Conservation (phyloP, 2,329 filamentous ascomycete genomes). For the Fusarium incarnatum region DNA sequence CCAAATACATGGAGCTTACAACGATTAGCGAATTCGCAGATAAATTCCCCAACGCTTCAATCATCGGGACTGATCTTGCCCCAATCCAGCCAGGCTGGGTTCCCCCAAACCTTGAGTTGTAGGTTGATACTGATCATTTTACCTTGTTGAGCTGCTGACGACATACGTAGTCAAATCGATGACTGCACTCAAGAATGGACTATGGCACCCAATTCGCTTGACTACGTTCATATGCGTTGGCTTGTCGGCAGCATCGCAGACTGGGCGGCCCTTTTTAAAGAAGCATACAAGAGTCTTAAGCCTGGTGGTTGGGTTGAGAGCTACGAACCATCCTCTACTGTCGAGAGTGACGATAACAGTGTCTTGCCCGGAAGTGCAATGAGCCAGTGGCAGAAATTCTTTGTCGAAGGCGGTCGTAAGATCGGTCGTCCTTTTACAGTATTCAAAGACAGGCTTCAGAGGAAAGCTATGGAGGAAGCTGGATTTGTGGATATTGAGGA, state of each 20-base stretch:
- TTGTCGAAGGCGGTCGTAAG: slow-evolving; percentile 8
- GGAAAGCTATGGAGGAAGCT: slow-evolving; percentile 1
- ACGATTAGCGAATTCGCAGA: background rate
- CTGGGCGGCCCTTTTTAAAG: background rate
- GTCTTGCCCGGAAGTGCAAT: background rate
- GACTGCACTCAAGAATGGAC: slow-evolving; percentile 15
- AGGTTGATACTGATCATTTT: background rate
- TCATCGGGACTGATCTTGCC: slow-evolving; percentile 1
- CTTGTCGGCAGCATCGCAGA: background rate
- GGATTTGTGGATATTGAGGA: background rate
- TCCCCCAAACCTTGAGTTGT: slow-evolving; percentile 6
- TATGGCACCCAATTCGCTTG: background rate
- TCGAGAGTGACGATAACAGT: slow-evolving; percentile 1
- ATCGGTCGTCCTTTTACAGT: slow-evolving; percentile 1
- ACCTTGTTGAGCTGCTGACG: too few species aligned
- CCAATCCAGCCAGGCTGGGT: slow-evolving; percentile 17
- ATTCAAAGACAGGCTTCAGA: background rate
- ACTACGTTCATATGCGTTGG: slow-evolving; percentile 17
- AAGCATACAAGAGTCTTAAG: background rate
- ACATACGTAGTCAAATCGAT: background rate
- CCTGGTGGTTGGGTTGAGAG: slow-evolving; percentile 12
- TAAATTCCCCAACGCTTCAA: background rate
- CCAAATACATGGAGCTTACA: rapidly evolving
- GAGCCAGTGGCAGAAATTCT: slow-evolving; percentile 13
- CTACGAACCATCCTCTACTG: slow-evolving; percentile 1